Conservation (phyloP, 768 basidiomycete genomes). For the Xanthoconium stramineum region DNA sequence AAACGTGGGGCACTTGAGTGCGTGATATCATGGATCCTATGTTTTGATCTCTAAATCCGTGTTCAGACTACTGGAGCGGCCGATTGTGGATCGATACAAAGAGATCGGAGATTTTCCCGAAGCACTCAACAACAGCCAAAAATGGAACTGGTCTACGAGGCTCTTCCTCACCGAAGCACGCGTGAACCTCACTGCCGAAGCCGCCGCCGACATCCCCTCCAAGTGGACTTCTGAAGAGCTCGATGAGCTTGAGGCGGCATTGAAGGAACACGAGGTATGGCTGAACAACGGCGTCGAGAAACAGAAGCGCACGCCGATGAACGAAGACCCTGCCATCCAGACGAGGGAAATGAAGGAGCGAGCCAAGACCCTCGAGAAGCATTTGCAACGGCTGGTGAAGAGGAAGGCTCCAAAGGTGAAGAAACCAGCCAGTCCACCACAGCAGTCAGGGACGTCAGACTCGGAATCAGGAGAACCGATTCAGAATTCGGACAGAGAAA, state of each 20-base stretch:
- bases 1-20: constrained; percentile 84
- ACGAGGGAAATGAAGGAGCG: constrained; percentile 83
- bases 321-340: constrained; percentile 84
- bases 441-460: constrained; percentile 11
- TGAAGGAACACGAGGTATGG: constrained; percentile 84
- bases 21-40: constrained; percentile 27
- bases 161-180: constrained; percentile 84
- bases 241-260: constrained; percentile 66
- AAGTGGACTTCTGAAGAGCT: constrained; percentile 90
- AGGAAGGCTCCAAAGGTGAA: constrained; percentile 65
- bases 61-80: constrained; percentile 67
- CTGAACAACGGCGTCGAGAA: constrained; percentile 75
- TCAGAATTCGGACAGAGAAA: constrained; percentile 12
- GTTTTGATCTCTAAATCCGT: constrained; percentile 3
- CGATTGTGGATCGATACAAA: constrained; percentile 82
- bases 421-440: constrained; percentile 36
- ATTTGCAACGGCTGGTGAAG: constrained; percentile 63
- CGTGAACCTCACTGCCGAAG: constrained; percentile 67
- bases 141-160: constrained; percentile 84
- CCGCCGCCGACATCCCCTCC: constrained; percentile 55
- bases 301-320: constrained; percentile 69
- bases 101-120: constrained; percentile 86
- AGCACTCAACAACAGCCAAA: constrained; percentile 77
- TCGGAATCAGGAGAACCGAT: constrained; percentile 16
- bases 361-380: constrained; percentile 75